These are phyloP conservation scores for Xylaria acuta DNA, from an alignment of 495 filamentous ascomycete species.

Conservation along the genomic window DNA sequence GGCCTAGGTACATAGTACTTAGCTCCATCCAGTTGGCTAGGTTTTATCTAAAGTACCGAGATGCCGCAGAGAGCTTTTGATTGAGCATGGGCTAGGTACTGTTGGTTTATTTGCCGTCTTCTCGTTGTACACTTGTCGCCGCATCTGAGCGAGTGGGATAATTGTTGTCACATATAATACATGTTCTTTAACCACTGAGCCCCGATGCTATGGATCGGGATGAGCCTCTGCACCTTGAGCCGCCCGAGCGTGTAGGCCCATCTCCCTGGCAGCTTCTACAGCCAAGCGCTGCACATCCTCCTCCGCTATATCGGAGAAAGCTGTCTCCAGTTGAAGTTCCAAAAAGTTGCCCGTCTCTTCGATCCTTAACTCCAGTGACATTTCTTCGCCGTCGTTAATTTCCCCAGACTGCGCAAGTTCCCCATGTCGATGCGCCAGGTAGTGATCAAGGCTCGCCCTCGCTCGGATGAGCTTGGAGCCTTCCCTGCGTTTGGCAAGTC, in stretches of 20 bases:
- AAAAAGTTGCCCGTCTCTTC: constrained; percentile 37
- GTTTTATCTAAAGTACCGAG: no score
- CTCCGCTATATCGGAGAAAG: constrained; percentile 26
- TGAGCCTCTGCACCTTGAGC: constrained; percentile 10
- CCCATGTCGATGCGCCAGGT: constrained; percentile 30
- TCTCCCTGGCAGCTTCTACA: constrained; percentile 56
- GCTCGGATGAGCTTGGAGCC: constrained; percentile 44
- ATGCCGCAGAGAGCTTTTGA: not conserved
- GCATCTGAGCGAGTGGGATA: not conserved
- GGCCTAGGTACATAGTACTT: not conserved
- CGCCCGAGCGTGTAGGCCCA: constrained; percentile 52
- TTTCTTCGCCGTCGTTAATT: constrained; percentile 20
- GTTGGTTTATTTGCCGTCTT: not conserved
- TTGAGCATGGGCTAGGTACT: not conserved
- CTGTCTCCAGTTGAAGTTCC: constrained; percentile 33
- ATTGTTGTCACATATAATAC: constrained; percentile 2
- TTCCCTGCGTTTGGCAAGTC: constrained; percentile 40
- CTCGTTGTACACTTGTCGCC: no score
- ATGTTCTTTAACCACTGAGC: constrained; percentile 2
- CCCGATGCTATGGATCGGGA: not conserved
- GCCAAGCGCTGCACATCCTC: constrained; percentile 51
- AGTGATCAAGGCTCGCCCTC: constrained; percentile 38
- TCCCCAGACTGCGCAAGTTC: constrained; percentile 32
- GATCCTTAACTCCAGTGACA: constrained; percentile 29
- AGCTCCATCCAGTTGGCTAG: no score